These are phyloP conservation scores for Mortierella hygrophila DNA, from an alignment of 192 early-diverging fungal species.

Conservation along the genomic window DNA sequence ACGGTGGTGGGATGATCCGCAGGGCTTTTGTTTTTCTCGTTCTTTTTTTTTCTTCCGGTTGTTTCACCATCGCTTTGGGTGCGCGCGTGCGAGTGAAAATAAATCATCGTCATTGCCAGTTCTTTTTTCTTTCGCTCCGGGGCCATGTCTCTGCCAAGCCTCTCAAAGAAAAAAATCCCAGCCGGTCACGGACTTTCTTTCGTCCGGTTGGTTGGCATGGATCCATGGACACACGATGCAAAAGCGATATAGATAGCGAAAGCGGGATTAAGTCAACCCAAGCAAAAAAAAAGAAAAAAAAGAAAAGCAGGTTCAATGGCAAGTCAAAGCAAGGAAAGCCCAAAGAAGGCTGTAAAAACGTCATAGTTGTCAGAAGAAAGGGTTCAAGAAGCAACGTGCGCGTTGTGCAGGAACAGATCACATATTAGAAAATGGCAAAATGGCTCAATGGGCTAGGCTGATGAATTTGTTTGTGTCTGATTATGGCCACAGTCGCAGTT, in stretches of 20 bases:
- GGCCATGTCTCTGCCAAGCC: neutral
- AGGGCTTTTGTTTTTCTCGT: neutral
- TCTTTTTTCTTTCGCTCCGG: neutral
- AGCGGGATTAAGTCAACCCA: neutral
- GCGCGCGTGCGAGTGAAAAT: neutral
- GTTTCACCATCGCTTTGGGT: neutral
- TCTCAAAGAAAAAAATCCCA: neutral
- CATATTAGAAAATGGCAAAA: no score
- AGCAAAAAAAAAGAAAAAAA: no score
- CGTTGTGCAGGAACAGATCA: no score
- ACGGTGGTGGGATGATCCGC: conserved; percentile 11
- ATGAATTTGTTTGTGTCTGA: no score
- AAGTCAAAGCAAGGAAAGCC: no score
- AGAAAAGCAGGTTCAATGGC: no score
- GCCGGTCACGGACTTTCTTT: conserved; percentile 3
- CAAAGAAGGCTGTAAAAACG: neutral
- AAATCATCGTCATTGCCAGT: neutral
- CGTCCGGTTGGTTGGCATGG: neutral
- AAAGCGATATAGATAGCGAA: neutral
- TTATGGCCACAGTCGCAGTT: no score
- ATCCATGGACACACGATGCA: neutral
- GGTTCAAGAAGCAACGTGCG: no score
- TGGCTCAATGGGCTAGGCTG: no score
- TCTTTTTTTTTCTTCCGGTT: neutral
- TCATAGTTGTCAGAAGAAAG: no score